A percentile compares a stretch with the other conserved stretches of the same genome.
Conservation (phyloP, 805 yeast genomes). For the Schwanniomyces polymorphus region DNA sequence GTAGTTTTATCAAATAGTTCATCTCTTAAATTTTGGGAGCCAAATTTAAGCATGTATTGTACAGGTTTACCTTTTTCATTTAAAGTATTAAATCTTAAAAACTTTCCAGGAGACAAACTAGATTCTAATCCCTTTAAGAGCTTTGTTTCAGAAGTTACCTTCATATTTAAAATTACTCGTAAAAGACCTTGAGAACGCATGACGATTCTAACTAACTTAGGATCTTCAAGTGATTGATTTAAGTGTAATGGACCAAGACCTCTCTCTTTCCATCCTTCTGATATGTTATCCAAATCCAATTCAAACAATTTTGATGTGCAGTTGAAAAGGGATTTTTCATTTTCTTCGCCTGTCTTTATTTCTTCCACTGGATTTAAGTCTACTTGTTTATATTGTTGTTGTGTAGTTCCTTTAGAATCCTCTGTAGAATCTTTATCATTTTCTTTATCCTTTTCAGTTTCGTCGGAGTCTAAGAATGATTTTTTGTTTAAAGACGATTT, state of each 20-base stretch:
- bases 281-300: constrained; percentile 61
- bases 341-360: constrained; percentile 86
- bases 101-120: constrained; percentile 81
- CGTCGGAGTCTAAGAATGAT: constrained; percentile 54
- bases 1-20: constrained; percentile 55
- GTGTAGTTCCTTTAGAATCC: constrained; percentile 9
- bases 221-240: constrained; percentile 46
- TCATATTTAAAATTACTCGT: constrained; percentile 77
- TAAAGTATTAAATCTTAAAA: constrained; percentile 69
- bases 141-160: constrained; percentile 61
- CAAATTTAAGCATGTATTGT: constrained; percentile 80
- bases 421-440: constrained; percentile 22
- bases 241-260: constrained; percentile 89
- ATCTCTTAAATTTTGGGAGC: constrained; percentile 58
- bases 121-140: constrained; percentile 81
- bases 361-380: constrained; percentile 57
- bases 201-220: constrained; percentile 62
- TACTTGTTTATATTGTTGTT: constrained; percentile 52
- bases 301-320: constrained; percentile 79
- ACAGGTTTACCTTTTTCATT: constrained; percentile 65
- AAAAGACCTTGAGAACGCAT: constrained; percentile 90
- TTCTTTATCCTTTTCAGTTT: constrained; percentile 15
- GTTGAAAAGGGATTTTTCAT: constrained; percentile 66
- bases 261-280: constrained; percentile 92
- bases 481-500: constrained; percentile 50